Evolutionary conservation across 768 basidiomycete genomes (phyloP), one percentile per base, ranked within the genome.

Genomic region (Hemileccinum rubropunctum): DNA sequence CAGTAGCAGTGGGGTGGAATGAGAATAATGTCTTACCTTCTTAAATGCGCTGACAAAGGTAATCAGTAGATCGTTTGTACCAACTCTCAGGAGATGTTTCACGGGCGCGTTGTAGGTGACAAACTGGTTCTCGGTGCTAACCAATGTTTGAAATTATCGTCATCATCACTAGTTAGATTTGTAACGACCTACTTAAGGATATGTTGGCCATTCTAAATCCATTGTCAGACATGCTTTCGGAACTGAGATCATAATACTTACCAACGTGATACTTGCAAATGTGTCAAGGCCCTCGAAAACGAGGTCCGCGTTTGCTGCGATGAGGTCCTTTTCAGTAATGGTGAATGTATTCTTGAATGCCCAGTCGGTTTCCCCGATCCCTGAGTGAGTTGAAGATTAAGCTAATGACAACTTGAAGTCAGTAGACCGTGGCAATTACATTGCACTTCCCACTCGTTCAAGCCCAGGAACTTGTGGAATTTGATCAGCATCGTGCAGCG

Each of bases 201-300:
- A n/a, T 76, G 73, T 23, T 74, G 52, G 6, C 81, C 89, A 54
- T 98, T 94, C 91, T 94, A 10, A 45, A 21, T 21, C 36, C n/a
- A 26, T 36, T 10, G 23, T 59, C 41, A 53, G 46, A 40, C 7
- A 26, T n/a, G 5, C 21, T 15, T 39, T 36, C n/a, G 2, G 13
- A 27, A 37, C 8, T 12, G 37, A 26, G 21, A 18, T 23, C 6
- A 33, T 23, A 47, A 21, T n/a, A 43, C 54, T 67, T 57, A 88
- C 91, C 51, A 95, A 67, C 28, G 68, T 67, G 36, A 94, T 76
- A n/a, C 72, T 74, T 3, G 87, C 83, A 63, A 93, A 95, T 0
- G 94, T 97, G 62, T 98, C 95, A 17, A 98, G 69, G 15, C 95
- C 95, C 11, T 95, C 92, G 53, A 95, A 93, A 8, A 94, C 76